phyloP scores from a whole-genome alignment of 768 basidiomycete species.

The Piloderma croceum region DNA sequence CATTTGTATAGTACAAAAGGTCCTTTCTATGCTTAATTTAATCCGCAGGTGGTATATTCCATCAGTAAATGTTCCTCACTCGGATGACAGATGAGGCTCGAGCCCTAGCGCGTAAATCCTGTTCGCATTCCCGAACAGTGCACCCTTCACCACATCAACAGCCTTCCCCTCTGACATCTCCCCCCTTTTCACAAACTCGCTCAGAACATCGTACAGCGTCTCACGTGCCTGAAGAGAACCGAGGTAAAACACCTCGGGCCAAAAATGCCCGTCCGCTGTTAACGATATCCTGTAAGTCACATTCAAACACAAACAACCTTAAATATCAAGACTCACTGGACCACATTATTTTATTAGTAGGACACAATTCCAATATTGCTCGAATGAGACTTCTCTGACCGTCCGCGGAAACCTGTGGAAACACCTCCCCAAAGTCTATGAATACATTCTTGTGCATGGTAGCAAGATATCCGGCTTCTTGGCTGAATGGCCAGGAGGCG shows the following conservation, averaged over 20 bases:
- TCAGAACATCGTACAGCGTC: constrained; percentile 56
- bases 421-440: constrained; percentile 75
- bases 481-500: constrained; percentile 71
- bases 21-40: too few relatives aligned
- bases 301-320: background rate
- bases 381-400: constrained; percentile 58
- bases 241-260: constrained; percentile 74
- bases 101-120: constrained; percentile 54
- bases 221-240: constrained; percentile 59
- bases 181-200: constrained; percentile 38
- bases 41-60: too few relatives aligned
- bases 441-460: constrained; percentile 70
- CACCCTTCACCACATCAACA: constrained; percentile 44
- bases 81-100: constrained; percentile 15
- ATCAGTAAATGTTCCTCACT: too few relatives aligned
- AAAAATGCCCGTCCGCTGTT: constrained; percentile 62
- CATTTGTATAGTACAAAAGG: too few relatives aligned
- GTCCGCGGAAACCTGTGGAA: constrained; percentile 56
- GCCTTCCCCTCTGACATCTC: constrained; percentile 56
- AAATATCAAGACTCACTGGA: constrained; percentile 46
- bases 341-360: constrained; percentile 79
- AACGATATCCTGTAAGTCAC: too few relatives aligned
- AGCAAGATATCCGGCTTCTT: constrained; percentile 73
- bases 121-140: constrained; percentile 66
- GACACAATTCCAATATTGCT: constrained; percentile 64